Base-by-base conservation (phyloP, 306 rosid genomes). In the Prunus padus region DNA sequence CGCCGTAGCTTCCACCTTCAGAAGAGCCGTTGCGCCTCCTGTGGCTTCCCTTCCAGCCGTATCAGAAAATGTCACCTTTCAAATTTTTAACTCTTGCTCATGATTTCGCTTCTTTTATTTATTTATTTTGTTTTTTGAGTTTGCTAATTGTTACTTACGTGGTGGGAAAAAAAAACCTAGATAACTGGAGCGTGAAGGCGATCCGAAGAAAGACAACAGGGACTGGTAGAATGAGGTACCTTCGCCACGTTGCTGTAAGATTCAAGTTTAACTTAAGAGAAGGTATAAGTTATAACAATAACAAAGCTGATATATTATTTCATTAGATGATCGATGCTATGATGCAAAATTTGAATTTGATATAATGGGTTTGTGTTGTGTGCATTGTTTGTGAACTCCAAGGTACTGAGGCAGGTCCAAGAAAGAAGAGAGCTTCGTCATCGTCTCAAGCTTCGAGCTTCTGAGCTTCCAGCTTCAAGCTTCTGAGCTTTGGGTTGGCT, bases 1-100 rank as follows among this genome's bases (percentile, higher is more conserved):
- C 54, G 64, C 19, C 30, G 56, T 16, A 79, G 67, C 73, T 79
- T 79, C 37, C 82, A 79, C 15, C 82, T 72, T 60, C 73, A 28
- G 73, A 52, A 71, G 77, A 79, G 67, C 28, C 82, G 73, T 1
- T 79, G 69, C 11, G 65, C 67, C 52, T 44, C 73, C 47, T 79
- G 42, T 46, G 78, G 51, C 18, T 78, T 60, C 54, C 77, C 67
- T n/a, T 60, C 82, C 33, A n/a, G 65, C 55, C 74, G 49, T 22
- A 44, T 40, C 54, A 28, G 69, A 73, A 79, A 40, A 12, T 69
- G 69, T 69, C 8, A 2, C 10, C 55, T 4, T 60, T 16, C n/a
- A 16, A 2, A 8, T 11, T 33, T 33, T 33, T 33, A 33, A 33
- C 40, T 33, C 40, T 33, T 33, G 40, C 40, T 33, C 40, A 5